Evolutionary conservation across 2,329 filamentous ascomycete species (phyloP), one percentile per base, ranked within the genome.

Genomic region (Alternaria ventricosa): DNA sequence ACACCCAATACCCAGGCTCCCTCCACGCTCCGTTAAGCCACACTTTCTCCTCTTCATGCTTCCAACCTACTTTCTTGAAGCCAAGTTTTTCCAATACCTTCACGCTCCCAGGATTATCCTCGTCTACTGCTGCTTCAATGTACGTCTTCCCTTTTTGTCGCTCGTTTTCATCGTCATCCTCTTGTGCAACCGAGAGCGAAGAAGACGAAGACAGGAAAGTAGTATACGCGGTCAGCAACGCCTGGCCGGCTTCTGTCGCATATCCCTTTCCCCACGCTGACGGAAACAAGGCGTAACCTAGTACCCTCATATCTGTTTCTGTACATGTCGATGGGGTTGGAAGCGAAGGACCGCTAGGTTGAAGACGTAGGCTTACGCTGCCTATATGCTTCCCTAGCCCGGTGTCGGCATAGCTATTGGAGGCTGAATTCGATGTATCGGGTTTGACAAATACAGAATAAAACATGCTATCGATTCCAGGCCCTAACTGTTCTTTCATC

Each of bases 21-120:
- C 71, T 68, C 75, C 72, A 77, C 36, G 47, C 61, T 2, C 73
- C 75, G 43, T 59, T 70, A 47, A 76, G 64, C 60, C 72, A 77
- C 15, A 70, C 66, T 44, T 49, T 51, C 30, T 72, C 70, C 23
- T 61, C 55, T 54, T 66, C 65, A 8, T 57, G 41, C 54, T 72
- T 73, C 65, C 66, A 70, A 0, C 75, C 76, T 20, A 75, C 65
- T 20, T 64, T 55, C 54, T 55, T 49, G 20, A 77, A 75, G 23
- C 74, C 71, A 22, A 75, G 8, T 46, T 78, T 78, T 36, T 50
- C 46, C 51, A 77, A 11, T 22, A 78, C 71, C 4, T 53, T 62
- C 20, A 61, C 49, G 49, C 73, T 76, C 2, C 59, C 72, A 0
- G 62, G 55, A 51, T 77, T 78, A 1, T 61, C 68, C 13, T 63